Conservation (phyloP, 2,329 filamentous ascomycete species). For the Nemania sp. region DNA sequence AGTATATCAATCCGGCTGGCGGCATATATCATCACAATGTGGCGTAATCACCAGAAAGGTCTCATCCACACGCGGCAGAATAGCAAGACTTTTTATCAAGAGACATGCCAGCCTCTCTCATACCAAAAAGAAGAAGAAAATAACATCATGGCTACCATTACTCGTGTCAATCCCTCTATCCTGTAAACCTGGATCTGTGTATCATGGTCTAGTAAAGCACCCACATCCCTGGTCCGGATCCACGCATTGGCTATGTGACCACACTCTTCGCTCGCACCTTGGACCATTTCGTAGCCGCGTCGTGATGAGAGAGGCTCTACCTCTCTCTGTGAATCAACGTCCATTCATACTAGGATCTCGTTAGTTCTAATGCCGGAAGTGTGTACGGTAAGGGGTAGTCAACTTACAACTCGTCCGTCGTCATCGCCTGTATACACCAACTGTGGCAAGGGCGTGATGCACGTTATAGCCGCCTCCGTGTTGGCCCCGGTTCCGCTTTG, state of each 20-base stretch:
- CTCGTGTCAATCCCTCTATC: slow-evolving; percentile 10
- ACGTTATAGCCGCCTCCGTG: slow-evolving; percentile 74
- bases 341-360: slow-evolving; percentile 60
- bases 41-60: slow-evolving; percentile 7
- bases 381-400: slow-evolving; percentile 1
- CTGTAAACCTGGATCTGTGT: slow-evolving; percentile 6
- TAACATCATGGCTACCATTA: too few relatives aligned
- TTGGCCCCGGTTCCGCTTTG: slow-evolving; percentile 63
- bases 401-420: slow-evolving; percentile 81
- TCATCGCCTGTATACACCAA: slow-evolving; percentile 94
- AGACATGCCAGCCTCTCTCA: too few relatives aligned
- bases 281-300: slow-evolving; percentile 10
- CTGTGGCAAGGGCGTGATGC: slow-evolving; percentile 79
- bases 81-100: slow-evolving; percentile 18
- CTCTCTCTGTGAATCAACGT: slow-evolving; percentile 61
- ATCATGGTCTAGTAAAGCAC: neutral
- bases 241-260: slow-evolving; percentile 17
- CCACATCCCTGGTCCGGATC: neutral
- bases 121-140: too few relatives aligned
- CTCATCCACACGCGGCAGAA: slow-evolving; percentile 8
- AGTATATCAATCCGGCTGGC: too few relatives aligned
- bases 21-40: too few relatives aligned
- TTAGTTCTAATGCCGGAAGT: slow-evolving; percentile 14
- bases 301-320: slow-evolving; percentile 46
- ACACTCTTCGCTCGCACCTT: slow-evolving; percentile 28